Evolutionary conservation across 169 alveolate genomes (phyloP).

Genomic region (Cyclospora cayetanensis): DNA sequence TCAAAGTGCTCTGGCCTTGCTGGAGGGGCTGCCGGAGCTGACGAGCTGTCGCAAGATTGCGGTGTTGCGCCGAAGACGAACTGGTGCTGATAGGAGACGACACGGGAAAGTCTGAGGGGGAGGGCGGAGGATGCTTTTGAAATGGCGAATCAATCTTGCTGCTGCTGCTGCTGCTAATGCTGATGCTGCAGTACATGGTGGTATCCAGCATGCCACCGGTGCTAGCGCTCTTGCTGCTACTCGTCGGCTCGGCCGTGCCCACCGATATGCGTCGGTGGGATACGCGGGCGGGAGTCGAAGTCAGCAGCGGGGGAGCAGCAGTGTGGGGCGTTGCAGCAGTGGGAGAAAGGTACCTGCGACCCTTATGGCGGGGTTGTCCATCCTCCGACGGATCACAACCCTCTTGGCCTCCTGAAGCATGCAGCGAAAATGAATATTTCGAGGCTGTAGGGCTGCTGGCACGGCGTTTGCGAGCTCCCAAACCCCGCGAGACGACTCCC

Average conservation of each 20-base stretch:
- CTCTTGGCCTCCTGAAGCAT: neutral
- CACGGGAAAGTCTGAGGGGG: constrained; percentile 60
- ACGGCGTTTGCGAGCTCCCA: constrained; percentile 56
- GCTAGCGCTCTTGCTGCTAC: neutral
- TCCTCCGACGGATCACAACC: neutral
- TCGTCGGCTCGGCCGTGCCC: neutral
- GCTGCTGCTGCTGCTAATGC: constrained; percentile 20
- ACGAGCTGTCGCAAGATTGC: neutral
- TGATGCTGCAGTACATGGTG: neutral
- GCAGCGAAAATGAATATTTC: neutral
- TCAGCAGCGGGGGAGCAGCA: neutral
- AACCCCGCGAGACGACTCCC: constrained; percentile 2
- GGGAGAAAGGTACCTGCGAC: constrained; percentile 54
- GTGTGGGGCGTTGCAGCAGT: neutral
- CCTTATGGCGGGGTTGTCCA: neutral
- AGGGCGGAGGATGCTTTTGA: constrained; percentile 64
- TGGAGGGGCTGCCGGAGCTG: neutral
- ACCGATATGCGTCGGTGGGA: constrained; percentile 33
- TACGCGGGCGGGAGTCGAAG: neutral
- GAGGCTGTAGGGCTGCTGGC: constrained; percentile 50
- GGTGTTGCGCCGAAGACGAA: constrained; percentile 1
- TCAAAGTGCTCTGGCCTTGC: neutral
- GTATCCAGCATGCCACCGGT: neutral
- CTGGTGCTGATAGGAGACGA: constrained; percentile 44
- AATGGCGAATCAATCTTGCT: constrained; percentile 53